Evolutionary conservation across 345 rosid genomes (phyloP), one percentile per base, ranked within the genome.

Genomic region (Fremontodendron californicum): DNA sequence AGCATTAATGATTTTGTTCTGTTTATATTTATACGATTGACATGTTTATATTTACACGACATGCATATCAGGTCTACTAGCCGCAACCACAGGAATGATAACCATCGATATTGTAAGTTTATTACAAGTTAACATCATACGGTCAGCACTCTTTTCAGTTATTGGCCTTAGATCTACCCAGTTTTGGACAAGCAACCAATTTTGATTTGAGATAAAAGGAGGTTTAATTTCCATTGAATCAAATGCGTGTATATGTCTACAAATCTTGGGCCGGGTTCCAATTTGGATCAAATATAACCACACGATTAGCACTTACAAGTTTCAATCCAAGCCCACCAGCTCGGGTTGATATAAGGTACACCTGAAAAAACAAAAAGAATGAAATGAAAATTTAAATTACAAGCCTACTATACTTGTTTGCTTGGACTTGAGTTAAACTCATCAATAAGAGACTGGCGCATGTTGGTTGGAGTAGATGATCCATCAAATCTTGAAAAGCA

Each of bases 271-370:
- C 91, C 1, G 98, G 98, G 82, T 93, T 94, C 98, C 98, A 94
- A 74, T 90, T 94, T 58, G 98, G 98, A 78, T 94, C 97, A 76
- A 94, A 94, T 85, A 94, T 90, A 61, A 94, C 95, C 76, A 93
- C 98, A 3, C 97, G 94, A 80, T 94, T 93, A 4, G 98, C 98
- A 31, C 97, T 91, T 57, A 90, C 97, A 75, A 93, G 98, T 89
- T 94, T 94, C 84, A 94, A 85, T 62, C 98, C 98, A 71, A 94
- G 93, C 73, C 97, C 98, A 80, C 98, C 97, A 76, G 97, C 98
- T 85, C 97, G 88, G 78, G 97, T 93, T 67, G 98, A 94, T 87
- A 94, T 94, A 16, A 93, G 88, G 87, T 93, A 93, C 40, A 93
- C 98, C 98, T 94, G 10, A 68, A 29, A 60, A 61, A 35, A 43